phyloP scores from a whole-genome alignment of 2,329 filamentous ascomycete species.

The Alternaria arbusti region DNA sequence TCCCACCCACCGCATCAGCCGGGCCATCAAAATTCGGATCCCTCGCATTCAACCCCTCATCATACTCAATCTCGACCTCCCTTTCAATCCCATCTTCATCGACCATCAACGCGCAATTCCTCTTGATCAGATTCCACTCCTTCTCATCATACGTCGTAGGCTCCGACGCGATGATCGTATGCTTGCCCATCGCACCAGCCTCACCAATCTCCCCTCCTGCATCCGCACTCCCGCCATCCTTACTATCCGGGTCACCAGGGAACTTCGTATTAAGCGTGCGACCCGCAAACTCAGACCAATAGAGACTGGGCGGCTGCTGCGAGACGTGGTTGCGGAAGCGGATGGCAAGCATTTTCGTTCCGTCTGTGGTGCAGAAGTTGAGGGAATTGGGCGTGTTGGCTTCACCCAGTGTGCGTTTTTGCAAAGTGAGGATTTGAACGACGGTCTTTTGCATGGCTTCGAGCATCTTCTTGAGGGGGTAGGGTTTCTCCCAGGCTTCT shows the following conservation, averaged over 20 bases:
- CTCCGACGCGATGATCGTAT: constrained; percentile 62
- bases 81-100: constrained; percentile 50
- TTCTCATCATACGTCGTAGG: constrained; percentile 60
- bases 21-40: constrained; percentile 44
- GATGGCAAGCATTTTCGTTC: constrained; percentile 56
- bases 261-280: constrained; percentile 61
- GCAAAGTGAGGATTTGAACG: constrained; percentile 55
- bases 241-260: constrained; percentile 55
- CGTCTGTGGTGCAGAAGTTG: constrained; percentile 61
- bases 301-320: constrained; percentile 60
- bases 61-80: constrained; percentile 48
- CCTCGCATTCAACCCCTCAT: constrained; percentile 47
- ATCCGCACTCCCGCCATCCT: constrained; percentile 42
- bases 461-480: constrained; percentile 52
- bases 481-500: constrained; percentile 52
- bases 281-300: constrained; percentile 59
- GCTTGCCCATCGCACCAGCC: constrained; percentile 55
- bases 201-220: constrained; percentile 44
- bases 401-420: constrained; percentile 50
- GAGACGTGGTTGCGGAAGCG: constrained; percentile 60
- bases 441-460: constrained; percentile 56
- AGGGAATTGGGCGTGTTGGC: constrained; percentile 56
- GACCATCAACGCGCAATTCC: constrained; percentile 55
- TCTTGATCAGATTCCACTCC: constrained; percentile 60
- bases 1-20: background rate